Conservation (phyloP, 2,329 filamentous ascomycete genomes). For the Lachnellula hyalina region DNA sequence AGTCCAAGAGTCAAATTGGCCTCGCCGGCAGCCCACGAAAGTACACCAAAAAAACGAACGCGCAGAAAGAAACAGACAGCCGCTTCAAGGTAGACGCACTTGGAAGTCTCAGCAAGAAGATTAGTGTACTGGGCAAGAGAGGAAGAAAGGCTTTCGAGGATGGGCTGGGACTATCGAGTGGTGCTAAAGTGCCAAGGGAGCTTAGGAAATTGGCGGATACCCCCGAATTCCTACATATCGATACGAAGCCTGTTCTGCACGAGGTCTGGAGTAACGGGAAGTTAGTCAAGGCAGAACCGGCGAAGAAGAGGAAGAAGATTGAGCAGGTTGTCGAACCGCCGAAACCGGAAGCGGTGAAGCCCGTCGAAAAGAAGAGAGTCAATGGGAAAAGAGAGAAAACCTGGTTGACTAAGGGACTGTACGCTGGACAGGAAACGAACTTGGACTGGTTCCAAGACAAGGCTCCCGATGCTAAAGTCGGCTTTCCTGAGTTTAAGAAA, state of each 20-base stretch:
- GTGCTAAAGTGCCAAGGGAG: conserved; percentile 50
- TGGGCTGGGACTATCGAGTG: conserved; percentile 31
- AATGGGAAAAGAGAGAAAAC: conserved; percentile 31
- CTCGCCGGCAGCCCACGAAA: conserved; percentile 27
- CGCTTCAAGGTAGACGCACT: conserved; percentile 26
- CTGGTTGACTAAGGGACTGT: conserved; percentile 78
- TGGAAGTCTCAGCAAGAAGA: conserved; percentile 40
- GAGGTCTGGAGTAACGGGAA: conserved; percentile 64
- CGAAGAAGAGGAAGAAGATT: conserved; percentile 31
- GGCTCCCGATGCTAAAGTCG: conserved; percentile 42
- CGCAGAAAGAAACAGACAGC: conserved; percentile 33
- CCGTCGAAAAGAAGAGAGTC: conserved; percentile 26
- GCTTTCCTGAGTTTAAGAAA: conserved; percentile 39
- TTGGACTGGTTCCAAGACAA: conserved; percentile 25
- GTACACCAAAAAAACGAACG: conserved; percentile 22
- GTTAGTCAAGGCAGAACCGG: conserved; percentile 40
- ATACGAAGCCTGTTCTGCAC: conserved; percentile 50
- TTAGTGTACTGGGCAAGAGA: conserved; percentile 55
- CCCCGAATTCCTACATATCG: conserved; percentile 55
- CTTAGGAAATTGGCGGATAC: conserved; percentile 56
- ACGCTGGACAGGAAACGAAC: conserved; percentile 65
- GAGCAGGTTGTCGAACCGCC: conserved; percentile 26
- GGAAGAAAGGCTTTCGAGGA: conserved; percentile 47
- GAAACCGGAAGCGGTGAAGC: conserved; percentile 10
- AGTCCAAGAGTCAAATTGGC: conserved; percentile 27